These are phyloP conservation scores for Ganoderma lucidum DNA, from an alignment of 1,284 basidiomycete species.

Conservation along the genomic window DNA sequence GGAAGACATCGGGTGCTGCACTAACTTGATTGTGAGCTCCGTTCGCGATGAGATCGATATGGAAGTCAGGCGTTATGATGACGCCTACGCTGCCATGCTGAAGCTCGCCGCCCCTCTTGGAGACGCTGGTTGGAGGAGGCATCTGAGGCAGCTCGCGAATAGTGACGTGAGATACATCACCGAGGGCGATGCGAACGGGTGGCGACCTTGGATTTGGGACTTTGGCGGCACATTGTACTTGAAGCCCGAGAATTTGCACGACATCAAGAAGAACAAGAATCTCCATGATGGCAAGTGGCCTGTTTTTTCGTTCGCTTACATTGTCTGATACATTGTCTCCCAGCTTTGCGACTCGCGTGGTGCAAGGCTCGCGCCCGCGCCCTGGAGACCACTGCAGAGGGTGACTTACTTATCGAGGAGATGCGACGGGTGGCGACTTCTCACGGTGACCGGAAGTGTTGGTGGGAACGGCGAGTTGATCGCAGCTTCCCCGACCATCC, in stretches of 20 bases:
- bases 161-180: background rate
- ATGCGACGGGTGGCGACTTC: no score
- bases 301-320: background rate
- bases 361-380: no score
- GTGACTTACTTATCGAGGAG: no score
- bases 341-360: no score
- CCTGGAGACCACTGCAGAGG: no score
- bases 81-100: background rate
- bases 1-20: no score
- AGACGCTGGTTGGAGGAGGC: background rate
- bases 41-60: background rate
- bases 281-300: background rate
- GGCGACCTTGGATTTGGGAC: background rate
- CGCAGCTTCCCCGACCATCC: no score
- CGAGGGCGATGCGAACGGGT: background rate
- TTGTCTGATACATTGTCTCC: no score
- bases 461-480: no score
- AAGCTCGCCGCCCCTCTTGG: background rate
- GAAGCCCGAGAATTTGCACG: background rate
- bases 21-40: no score
- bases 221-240: background rate
- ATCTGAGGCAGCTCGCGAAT: background rate
- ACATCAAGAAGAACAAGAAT: background rate
- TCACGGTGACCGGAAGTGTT: no score
- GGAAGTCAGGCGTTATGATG: background rate